Evolutionary conservation across 2,329 filamentous ascomycete species (phyloP).

Genomic region (Alternaria panax): DNA sequence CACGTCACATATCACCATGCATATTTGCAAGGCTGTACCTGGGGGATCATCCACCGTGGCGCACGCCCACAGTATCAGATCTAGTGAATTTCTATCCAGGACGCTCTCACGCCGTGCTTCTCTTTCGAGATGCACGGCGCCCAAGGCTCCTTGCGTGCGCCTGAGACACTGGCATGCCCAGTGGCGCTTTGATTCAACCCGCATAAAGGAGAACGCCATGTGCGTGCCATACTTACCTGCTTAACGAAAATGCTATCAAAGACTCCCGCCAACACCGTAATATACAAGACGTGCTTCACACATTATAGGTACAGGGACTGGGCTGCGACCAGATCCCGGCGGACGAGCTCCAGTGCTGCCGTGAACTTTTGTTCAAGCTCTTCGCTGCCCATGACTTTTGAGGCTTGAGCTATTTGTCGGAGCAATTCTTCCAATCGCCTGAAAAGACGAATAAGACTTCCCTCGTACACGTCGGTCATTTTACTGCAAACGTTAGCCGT

Average conservation of each 20-base stretch:
- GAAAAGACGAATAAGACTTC: conserved; percentile 94
- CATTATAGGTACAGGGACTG: conserved; percentile 82
- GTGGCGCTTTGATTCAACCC: conserved; percentile 21
- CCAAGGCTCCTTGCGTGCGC: conserved; percentile 27
- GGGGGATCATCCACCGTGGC: conserved; percentile 36
- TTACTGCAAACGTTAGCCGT: conserved; percentile 66
- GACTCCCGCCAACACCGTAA: conserved; percentile 17
- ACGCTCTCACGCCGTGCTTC: conserved; percentile 22
- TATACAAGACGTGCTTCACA: conserved; percentile 23
- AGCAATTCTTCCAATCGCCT: conserved; percentile 92
- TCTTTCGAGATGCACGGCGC: conserved; percentile 22
- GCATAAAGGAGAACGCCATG: conserved; percentile 26
- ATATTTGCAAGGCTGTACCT: neutral
- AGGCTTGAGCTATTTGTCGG: conserved; percentile 92
- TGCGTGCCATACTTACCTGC: conserved; percentile 25
- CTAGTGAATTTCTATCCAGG: conserved; percentile 44
- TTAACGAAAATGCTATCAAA: conserved; percentile 23
- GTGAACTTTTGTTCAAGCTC: conserved; percentile 94
- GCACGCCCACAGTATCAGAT: conserved; percentile 27
- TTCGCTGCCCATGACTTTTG: conserved; percentile 97
- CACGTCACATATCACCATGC: neutral
- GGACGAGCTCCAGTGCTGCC: conserved; percentile 80
- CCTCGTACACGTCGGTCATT: conserved; percentile 99
- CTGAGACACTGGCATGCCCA: conserved; percentile 24
- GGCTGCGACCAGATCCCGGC: conserved; percentile 91